Conservation (phyloP, 2,329 filamentous ascomycete genomes). For the Pseudogymnoascus sp. region DNA sequence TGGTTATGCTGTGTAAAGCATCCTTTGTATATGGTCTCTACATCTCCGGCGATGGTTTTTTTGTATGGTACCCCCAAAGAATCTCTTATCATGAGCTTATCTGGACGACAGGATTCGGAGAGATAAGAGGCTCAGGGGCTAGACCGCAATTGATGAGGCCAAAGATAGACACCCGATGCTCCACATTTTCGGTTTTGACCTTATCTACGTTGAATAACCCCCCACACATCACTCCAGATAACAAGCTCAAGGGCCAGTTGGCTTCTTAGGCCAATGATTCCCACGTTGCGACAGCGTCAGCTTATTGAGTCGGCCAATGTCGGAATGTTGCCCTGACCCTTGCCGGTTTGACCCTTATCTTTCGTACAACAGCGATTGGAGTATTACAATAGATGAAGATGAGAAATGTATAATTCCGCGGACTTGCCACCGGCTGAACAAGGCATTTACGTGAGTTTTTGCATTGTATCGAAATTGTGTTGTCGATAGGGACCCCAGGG, state of each 20-base stretch:
- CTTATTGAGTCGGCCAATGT: not conserved
- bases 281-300: not conserved
- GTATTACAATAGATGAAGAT: not conserved
- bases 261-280: not conserved
- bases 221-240: not conserved
- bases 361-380: not conserved
- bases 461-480: not conserved
- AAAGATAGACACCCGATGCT: not conserved
- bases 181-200: not conserved
- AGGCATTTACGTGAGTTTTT: not conserved
- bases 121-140: conserved; percentile 1
- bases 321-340: not conserved
- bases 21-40: not conserved
- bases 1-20: not conserved
- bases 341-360: not conserved
- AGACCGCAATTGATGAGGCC: not conserved
- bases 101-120: not conserved
- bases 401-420: conserved; percentile 7
- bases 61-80: not conserved
- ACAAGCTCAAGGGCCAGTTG: not conserved
- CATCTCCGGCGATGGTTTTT: not conserved
- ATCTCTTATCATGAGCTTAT: conserved; percentile 8
- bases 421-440: not conserved
- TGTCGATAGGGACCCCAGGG: not conserved
- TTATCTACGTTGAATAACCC: not conserved